Evolutionary conservation across 2,329 filamentous ascomycete species (phyloP), one percentile per base, ranked within the genome.

Genomic region (Madurella mycetomatis): DNA sequence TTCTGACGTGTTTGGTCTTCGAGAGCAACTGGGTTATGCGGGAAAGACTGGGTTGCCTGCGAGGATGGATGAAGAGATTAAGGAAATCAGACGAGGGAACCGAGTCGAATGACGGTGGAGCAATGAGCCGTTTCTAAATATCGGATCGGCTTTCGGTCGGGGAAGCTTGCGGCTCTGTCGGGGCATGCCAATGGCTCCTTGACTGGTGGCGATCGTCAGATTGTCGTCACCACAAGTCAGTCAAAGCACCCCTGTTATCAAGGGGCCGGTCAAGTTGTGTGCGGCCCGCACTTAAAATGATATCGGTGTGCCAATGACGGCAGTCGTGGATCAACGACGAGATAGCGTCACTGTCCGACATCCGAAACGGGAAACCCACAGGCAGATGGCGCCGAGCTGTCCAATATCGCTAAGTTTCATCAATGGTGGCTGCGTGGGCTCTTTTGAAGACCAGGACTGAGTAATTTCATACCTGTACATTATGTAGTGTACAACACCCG

Each of bases 391-490:
- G 17, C 34, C 13, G 37, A 46, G 46, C 46, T 25, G 34, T 19
- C 41, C 49, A 55, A 37, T n/a, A 9, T 18, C 16, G 37, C 25
- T 47, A 54, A 45, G 39, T 47, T 51, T 51, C 30, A 51, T 55
- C 53, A n/a, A 46, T n/a, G 42, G 42, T 31, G 39, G 31, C 41
- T 41, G 45, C 25, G 25, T 25, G 25, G 25, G 25, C 25, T 25
- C 4, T 25, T 25, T 25, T 7, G 25, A 25, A 25, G 25, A 25
- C 25, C 7, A 7, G 25, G 3, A 25, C 7, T 31, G 41, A 42
- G 37, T 46, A 49, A 52, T 49, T 56, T 53, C 47, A 45, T 51
- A 51, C 51, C 48, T 17, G n/a, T n/a, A n/a, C n/a, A n/a, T n/a
- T n/a, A n/a, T n/a, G n/a, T n/a, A n/a, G n/a, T n/a, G n/a, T n/a